phyloP scores from a whole-genome alignment of 495 filamentous ascomycete genomes.

The Stereocaulon alpinum region DNA sequence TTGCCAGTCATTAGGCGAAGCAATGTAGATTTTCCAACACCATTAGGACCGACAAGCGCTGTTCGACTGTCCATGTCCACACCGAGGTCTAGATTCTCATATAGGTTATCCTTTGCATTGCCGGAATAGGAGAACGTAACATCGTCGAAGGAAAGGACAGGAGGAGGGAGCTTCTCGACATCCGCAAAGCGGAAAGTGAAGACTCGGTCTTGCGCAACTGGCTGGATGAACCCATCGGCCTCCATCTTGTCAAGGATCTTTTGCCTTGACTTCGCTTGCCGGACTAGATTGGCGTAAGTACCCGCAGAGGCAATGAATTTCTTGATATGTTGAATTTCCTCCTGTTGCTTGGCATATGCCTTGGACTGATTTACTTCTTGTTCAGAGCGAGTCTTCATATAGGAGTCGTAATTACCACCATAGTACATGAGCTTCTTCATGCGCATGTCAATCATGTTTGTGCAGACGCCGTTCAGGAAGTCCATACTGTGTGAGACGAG shows the following conservation, averaged over 20 bases:
- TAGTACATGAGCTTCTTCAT: slow-evolving; percentile 88
- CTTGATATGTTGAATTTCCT: slow-evolving; percentile 99
- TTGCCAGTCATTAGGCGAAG: slow-evolving; percentile 96
- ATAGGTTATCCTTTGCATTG: slow-evolving; percentile 77
- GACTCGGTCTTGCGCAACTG: slow-evolving; percentile 71
- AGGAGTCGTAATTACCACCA: slow-evolving; percentile 99
- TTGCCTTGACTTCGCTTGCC: slow-evolving; percentile 96
- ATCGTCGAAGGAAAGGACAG: slow-evolving; percentile 90
- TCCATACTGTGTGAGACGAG: slow-evolving; percentile 96
- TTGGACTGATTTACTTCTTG: slow-evolving; percentile 98
- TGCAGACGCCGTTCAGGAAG: slow-evolving; percentile 98
- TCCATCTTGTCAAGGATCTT: slow-evolving; percentile 99
- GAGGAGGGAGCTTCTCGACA: slow-evolving; percentile 94
- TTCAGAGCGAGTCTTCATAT: slow-evolving; percentile 87
- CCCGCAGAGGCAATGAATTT: slow-evolving; percentile 99
- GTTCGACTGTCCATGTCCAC: slow-evolving; percentile 99
- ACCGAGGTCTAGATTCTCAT: slow-evolving; percentile 92
- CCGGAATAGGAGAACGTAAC: slow-evolving; percentile 98
- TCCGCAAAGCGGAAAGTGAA: slow-evolving; percentile 99
- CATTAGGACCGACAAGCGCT: slow-evolving; percentile 94
- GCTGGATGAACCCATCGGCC: slow-evolving; percentile 95
- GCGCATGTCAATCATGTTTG: slow-evolving; percentile 98
- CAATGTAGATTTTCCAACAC: slow-evolving; percentile 99
- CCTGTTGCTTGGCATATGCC: slow-evolving; percentile 97
- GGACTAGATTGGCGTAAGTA: slow-evolving; percentile 98